These are phyloP conservation scores for Cyberlindnera mycetangii DNA, from an alignment of 805 yeast genomes.

Conservation along the genomic window DNA sequence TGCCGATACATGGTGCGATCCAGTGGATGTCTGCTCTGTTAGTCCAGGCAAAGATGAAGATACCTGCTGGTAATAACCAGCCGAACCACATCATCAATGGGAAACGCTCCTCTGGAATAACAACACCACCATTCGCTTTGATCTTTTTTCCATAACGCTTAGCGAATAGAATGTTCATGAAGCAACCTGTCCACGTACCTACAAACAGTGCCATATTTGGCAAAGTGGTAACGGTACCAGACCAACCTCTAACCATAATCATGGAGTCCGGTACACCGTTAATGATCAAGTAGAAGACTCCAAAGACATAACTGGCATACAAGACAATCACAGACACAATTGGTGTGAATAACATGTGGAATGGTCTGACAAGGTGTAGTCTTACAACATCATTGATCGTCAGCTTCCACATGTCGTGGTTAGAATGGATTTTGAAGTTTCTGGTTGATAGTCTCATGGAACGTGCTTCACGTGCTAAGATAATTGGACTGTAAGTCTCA, in stretches of 20 bases:
- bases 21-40: slow-evolving; percentile 43
- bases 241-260: slow-evolving; percentile 29
- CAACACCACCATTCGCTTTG: slow-evolving; percentile 41
- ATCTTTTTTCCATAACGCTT: slow-evolving; percentile 34
- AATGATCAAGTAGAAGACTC: slow-evolving; percentile 42
- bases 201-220: slow-evolving; percentile 36
- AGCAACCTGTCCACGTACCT: slow-evolving; percentile 36
- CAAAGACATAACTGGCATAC: slow-evolving; percentile 49
- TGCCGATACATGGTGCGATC: slow-evolving; percentile 58
- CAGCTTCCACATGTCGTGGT: slow-evolving; percentile 20
- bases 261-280: slow-evolving; percentile 43
- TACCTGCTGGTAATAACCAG: slow-evolving; percentile 47
- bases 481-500: slow-evolving; percentile 18
- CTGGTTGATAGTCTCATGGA: slow-evolving; percentile 10
- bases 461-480: slow-evolving; percentile 15
- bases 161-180: slow-evolving; percentile 31
- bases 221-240: slow-evolving; percentile 32
- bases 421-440: slow-evolving; percentile 17
- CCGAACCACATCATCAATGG: slow-evolving; percentile 48
- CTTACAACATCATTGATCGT: slow-evolving; percentile 15
- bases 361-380: slow-evolving; percentile 19
- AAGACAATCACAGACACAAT: slow-evolving; percentile 41
- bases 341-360: slow-evolving; percentile 20
- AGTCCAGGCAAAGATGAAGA: slow-evolving; percentile 65
- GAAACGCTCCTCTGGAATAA: slow-evolving; percentile 60